Base-by-base conservation (phyloP, 148 eudicot genomes). In the Pharnaceum exiguum region DNA sequence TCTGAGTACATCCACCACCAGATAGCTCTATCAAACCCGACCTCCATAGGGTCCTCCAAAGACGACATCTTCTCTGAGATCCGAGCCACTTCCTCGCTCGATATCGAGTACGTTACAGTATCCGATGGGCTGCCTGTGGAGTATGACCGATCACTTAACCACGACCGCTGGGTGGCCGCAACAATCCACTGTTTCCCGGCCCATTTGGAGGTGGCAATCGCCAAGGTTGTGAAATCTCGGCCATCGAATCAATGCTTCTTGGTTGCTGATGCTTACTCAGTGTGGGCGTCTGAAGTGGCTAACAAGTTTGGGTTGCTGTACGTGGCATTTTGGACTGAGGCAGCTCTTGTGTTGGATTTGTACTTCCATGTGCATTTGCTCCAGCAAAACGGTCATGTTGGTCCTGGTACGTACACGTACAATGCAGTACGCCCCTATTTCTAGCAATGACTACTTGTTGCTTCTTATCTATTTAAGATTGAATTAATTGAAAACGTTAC, bases 1-100 rank as follows among this genome's bases (percentile, higher is more conserved):
- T 82, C 89, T n/a, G 66, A 78, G 8, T 70, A 55, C 56, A 63
- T 80, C 16, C 95, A 86, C 74, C 80, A 83, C 52, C 62, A 78
- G 15, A 76, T 70, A 28, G 54, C 46, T 25, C 24, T 9, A 3
- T 39, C 78, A 28, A 51, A 33, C 25, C 54, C 76, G 39, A 35
- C n/a, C 15, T 18, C 49, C 23, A 2, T 7, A 4, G 23, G 8
- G 23, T 63, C 43, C 29, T 27, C 26, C 29, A 24, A 32, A 3
- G 13, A 18, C 10, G 88, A 85, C 65, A 80, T 80, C 52, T 86
- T 82, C 38, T 29, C 74, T 18, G 66, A 42, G 32, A 73, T 65
- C 51, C 60, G 68, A 1, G 37, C 31, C 21, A 30, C 60, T 1
- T 59, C 39, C 44, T n/a, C n/a, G n/a, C 60, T 53, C 26, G 89